Evolutionary conservation across 495 filamentous ascomycete genomes (phyloP), one percentile per base, ranked within the genome.

Genomic region (Aspergillus asperescens): DNA sequence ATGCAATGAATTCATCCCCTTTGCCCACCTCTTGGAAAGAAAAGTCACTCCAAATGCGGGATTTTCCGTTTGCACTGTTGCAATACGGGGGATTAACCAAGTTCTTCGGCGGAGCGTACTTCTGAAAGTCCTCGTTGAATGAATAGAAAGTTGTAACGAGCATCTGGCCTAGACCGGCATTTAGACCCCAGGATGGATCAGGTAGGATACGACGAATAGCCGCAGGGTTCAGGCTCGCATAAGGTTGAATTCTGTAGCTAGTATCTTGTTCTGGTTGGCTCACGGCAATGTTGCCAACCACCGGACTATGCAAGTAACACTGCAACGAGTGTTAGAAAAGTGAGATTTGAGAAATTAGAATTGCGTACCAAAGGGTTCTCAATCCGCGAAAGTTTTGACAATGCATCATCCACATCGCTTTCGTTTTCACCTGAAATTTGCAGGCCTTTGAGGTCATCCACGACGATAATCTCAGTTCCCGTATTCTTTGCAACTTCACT

Each of bases 351-450:
- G 8, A 7, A 25, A 34, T 4, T 1, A 37, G 15, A 15, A 15
- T 27, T 9, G 10, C 64, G 43, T 55, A 65, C 62, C 54, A 65
- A 44, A 0, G 60, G 73, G 34, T 71, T 77, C 52, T 94, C 88
- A 5, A 92, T 67, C 7, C 67, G 67, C 48, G 84, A 80, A 31
- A 95, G 79, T 37, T 75, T 80, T 18, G 78, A 73, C 15, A 92
- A 71, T 13, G 89, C 88, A 42, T 77, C 77, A 44, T 91, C 81
- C 6, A 90, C 72, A 41, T 88, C 77, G 25, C 80, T 84, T 12
- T 19, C 32, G 22, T 31, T 51, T 9, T 35, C 53, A 7, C 63
- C 65, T 10, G 56, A 49, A n/a, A 68, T 54, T 23, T 52, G 53
- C n/a, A 64, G 52, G 6, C 54, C 56, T 27, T 55, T 51, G 6